Evolutionary conservation across 495 filamentous ascomycete species (phyloP).

Genomic region (Aspergillus incahuasiensis): DNA sequence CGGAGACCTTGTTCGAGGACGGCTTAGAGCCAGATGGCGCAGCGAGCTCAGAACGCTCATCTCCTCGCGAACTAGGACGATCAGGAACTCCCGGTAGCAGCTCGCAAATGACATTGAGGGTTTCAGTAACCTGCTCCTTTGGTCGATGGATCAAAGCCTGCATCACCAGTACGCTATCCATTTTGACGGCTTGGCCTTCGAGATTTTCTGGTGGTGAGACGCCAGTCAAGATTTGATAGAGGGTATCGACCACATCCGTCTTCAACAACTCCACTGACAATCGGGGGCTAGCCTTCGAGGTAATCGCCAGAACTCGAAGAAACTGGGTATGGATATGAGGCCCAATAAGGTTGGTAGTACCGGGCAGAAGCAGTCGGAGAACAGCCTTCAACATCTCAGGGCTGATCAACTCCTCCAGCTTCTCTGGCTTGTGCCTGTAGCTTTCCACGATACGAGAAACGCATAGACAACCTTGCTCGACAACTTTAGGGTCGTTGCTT

Average conservation of each 20-base stretch:
- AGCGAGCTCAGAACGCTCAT: slow-evolving; percentile 42
- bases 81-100: slow-evolving; percentile 61
- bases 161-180: slow-evolving; percentile 98
- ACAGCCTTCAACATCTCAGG: slow-evolving; percentile 81
- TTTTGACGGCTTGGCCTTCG: slow-evolving; percentile 79
- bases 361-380: slow-evolving; percentile 84
- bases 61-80: slow-evolving; percentile 39
- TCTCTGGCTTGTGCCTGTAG: slow-evolving; percentile 80
- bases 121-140: slow-evolving; percentile 95
- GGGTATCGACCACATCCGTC: slow-evolving; percentile 95
- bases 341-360: slow-evolving; percentile 93
- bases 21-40: slow-evolving; percentile 34
- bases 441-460: slow-evolving; percentile 97
- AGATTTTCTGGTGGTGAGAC: slow-evolving; percentile 81
- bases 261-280: slow-evolving; percentile 89
- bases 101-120: slow-evolving; percentile 96
- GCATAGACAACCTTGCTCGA: slow-evolving; percentile 93
- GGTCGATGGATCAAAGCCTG: slow-evolving; percentile 95
- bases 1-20: slow-evolving; percentile 52
- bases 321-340: slow-evolving; percentile 97
- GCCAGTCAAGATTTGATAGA: slow-evolving; percentile 96
- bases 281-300: slow-evolving; percentile 78
- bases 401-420: slow-evolving; percentile 87
- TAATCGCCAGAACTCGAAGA: slow-evolving; percentile 81
- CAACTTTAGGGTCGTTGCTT: slow-evolving; percentile 92